Base-by-base conservation (phyloP, 768 basidiomycete genomes). In the Phanerochaete sordida region DNA sequence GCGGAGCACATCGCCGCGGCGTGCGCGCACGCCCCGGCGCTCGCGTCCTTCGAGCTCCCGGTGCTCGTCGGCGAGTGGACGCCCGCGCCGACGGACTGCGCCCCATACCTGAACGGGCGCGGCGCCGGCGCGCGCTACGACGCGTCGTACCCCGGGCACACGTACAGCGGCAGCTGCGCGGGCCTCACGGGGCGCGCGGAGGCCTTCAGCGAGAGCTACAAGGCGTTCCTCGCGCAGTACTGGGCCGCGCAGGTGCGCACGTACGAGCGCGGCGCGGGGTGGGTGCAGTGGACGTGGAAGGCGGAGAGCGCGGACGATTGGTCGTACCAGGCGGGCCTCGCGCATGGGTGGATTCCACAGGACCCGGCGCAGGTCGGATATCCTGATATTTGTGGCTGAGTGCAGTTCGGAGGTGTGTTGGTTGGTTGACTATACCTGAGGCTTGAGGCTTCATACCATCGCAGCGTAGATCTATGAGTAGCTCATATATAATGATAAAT, bases 11-110 rank as follows among this genome's bases (percentile, higher is more conserved):
- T 92, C 43, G 61, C 73, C 51, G 68, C 78, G 2, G 88, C 86
- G 3, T 93, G 91, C 66, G 63, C 64, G 50, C 70, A 74, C 37
- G 77, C 74, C 12, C 72, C 76, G 11, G 65, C 74, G 0, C 77
- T 93, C 5, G 68, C 80, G 0, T 65, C 67, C 23, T 86, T 84
- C 64, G 79, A 83, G 37, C 80, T 95, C 28, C 93, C 91, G 93
- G 79, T 84, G 15, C 77, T 94, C 47, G 91, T 94, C 26, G 93
- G 94, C 45, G 94, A 97, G 75, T 97, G 91, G 87, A 85, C 89
- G 1, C 82, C 90, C 2, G 89, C 88, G 1, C 74, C 80, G 54
- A 93, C 83, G 8, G 92, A 92, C 67, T 91, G 91, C 64, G 86
- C 87, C 15, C 86, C 81, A 66, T 91, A 90, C 71, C 77, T 97